These are phyloP conservation scores for Glycyrrhiza uralensis DNA, from an alignment of 306 rosid genomes.

Conservation along the genomic window DNA sequence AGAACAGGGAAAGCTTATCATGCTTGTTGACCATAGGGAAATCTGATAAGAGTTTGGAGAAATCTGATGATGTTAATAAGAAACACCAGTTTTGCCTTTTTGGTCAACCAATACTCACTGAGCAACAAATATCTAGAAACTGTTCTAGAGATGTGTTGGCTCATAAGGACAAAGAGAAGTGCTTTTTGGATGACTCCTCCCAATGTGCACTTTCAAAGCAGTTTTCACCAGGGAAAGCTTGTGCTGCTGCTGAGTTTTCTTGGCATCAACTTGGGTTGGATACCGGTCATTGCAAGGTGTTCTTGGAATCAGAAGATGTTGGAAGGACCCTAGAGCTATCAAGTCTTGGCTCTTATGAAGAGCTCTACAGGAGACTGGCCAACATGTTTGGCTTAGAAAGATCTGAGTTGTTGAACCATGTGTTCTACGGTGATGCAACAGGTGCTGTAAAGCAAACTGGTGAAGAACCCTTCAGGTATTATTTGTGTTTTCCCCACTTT, in stretches of 20 bases:
- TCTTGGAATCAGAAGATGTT: slow-evolving; percentile 87
- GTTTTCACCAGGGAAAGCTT: slow-evolving; percentile 45
- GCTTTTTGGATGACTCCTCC: slow-evolving; percentile 42
- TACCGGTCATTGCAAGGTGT: slow-evolving; percentile 88
- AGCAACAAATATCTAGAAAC: slow-evolving; percentile 73
- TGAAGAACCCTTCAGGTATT: slow-evolving; percentile 85
- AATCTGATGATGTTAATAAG: slow-evolving; percentile 55
- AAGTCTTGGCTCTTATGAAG: slow-evolving; percentile 67
- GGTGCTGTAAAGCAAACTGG: slow-evolving; percentile 76
- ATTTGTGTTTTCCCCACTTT: neutral
- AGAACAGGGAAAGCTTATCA: slow-evolving; percentile 57
- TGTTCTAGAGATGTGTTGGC: slow-evolving; percentile 41
- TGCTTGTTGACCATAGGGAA: slow-evolving; percentile 68
- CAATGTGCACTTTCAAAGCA: slow-evolving; percentile 35
- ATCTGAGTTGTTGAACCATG: slow-evolving; percentile 56
- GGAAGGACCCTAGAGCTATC: slow-evolving; percentile 84
- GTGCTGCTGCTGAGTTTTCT: slow-evolving; percentile 45
- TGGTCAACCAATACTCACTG: slow-evolving; percentile 91
- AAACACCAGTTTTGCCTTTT: slow-evolving; percentile 82
- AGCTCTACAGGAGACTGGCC: slow-evolving; percentile 61
- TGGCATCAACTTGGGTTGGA: slow-evolving; percentile 68
- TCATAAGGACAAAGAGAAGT: slow-evolving; percentile 43
- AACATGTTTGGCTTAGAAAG: slow-evolving; percentile 78
- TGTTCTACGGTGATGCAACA: slow-evolving; percentile 62
- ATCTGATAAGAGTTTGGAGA: slow-evolving; percentile 58